Percentiles rank a stretch among this genome's conserved stretches.
These are phyloP conservation scores for Podospora pseudoanserina DNA, from an alignment of 495 filamentous ascomycete genomes.

Conservation along the genomic window DNA sequence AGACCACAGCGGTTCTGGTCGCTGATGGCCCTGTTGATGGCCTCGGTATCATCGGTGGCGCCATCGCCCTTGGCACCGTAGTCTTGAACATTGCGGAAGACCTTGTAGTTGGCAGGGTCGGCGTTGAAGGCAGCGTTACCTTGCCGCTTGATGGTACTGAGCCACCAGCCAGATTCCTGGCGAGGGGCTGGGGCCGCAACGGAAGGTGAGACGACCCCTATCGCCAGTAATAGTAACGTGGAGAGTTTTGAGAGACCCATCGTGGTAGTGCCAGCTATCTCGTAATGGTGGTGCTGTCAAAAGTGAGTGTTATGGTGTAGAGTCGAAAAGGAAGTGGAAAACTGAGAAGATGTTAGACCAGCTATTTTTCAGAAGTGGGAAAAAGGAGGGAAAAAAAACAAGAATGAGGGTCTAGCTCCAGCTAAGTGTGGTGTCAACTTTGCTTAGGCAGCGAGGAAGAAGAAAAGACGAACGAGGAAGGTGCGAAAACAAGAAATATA, in stretches of 20 bases:
- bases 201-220: constrained; percentile 34
- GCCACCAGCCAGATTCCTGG: constrained; percentile 61
- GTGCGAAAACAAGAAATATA: constrained; percentile 11
- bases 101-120: constrained; percentile 52
- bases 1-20: constrained; percentile 72
- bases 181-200: constrained; percentile 32
- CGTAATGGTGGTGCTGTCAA: background rate
- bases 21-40: constrained; percentile 83
- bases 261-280: constrained; percentile 41
- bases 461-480: constrained; percentile 15
- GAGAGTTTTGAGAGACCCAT: constrained; percentile 43
- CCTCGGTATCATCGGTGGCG: constrained; percentile 75
- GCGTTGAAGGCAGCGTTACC: constrained; percentile 63
- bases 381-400: background rate
- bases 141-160: constrained; percentile 66
- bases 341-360: background rate
- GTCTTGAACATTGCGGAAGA: constrained; percentile 87
- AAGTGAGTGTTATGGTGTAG: constrained; percentile 6
- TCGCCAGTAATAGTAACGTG: constrained; percentile 34
- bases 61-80: constrained; percentile 64
- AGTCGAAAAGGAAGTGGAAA: background rate
- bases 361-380: background rate
- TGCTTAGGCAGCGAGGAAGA: constrained; percentile 11
- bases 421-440: background rate
- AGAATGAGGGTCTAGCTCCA: background rate